Percentiles rank a stretch among this genome's conserved stretches.
Evolutionary conservation across 768 basidiomycete species (phyloP).

Genomic region (Harrya chromipes): DNA sequence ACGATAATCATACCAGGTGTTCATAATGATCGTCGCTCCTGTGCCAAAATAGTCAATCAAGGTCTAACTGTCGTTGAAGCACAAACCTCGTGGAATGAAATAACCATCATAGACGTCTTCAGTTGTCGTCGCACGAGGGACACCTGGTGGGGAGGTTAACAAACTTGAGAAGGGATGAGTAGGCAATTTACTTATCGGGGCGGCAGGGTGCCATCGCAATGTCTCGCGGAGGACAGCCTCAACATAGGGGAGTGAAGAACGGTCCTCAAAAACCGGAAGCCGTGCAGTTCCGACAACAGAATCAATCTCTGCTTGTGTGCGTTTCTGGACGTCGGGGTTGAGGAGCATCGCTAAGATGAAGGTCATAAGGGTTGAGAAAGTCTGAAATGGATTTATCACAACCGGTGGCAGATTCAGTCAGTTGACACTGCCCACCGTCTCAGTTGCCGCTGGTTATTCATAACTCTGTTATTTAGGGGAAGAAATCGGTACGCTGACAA

Average conservation of each 20-base stretch:
- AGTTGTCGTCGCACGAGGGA: conserved; percentile 34
- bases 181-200: conserved; percentile 28
- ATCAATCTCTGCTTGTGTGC: conserved; percentile 39
- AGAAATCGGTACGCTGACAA: background rate
- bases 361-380: conserved; percentile 28
- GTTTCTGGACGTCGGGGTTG: conserved; percentile 35
- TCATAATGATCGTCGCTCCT: conserved; percentile 32
- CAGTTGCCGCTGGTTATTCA: conserved; percentile 23
- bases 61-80: too few species aligned
- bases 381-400: conserved; percentile 20
- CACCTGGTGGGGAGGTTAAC: conserved; percentile 11
- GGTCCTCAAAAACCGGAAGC: conserved; percentile 31
- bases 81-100: conserved; percentile 51
- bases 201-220: conserved; percentile 34
- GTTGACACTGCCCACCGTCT: conserved; percentile 20
- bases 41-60: background rate
- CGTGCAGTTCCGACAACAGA: conserved; percentile 29
- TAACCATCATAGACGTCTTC: conserved; percentile 47
- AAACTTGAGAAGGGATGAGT: background rate
- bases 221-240: conserved; percentile 34
- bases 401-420: background rate
- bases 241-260: conserved; percentile 22
- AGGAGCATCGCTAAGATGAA: conserved; percentile 37
- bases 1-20: conserved; percentile 18
- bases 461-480: background rate